Percentiles rank a stretch among this genome's conserved stretches.
Evolutionary conservation across 805 yeast species (phyloP).

Genomic region (Wickerhamiella galacta): DNA sequence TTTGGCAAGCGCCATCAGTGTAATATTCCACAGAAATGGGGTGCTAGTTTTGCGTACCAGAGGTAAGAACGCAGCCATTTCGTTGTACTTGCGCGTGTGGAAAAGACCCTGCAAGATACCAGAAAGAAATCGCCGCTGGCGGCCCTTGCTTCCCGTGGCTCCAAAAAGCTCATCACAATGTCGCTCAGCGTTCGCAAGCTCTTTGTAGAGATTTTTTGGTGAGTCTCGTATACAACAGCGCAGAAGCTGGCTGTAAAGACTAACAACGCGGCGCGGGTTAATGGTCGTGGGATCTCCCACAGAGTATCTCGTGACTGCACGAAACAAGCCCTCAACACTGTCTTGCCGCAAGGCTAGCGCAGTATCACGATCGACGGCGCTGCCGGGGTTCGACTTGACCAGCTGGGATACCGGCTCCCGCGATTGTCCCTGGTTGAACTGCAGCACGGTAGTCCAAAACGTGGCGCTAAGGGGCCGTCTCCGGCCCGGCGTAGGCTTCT

Average conservation of each 20-base stretch:
- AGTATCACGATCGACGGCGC: too few relatives aligned
- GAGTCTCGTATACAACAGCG: conserved; percentile 4
- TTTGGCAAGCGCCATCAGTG: not conserved
- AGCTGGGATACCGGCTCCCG: too few relatives aligned
- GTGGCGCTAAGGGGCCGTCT: too few relatives aligned
- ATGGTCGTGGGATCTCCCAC: not conserved
- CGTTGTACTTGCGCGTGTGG: not conserved
- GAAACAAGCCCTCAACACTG: not conserved
- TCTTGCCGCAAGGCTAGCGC: not conserved
- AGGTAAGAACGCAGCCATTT: not conserved
- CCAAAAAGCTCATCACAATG: not conserved
- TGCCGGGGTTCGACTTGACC: too few relatives aligned
- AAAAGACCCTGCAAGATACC: conserved; percentile 3
- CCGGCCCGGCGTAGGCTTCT: too few relatives aligned
- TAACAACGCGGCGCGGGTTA: not conserved
- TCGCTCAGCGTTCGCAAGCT: not conserved
- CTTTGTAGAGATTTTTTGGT: conserved; percentile 1
- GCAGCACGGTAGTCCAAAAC: too few relatives aligned
- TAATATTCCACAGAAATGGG: conserved; percentile 1
- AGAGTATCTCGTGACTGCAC: not conserved
- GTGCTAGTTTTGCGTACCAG: conserved; percentile 1
- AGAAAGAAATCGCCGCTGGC: not conserved
- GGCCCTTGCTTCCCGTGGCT: not conserved
- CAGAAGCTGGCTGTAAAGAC: conserved; percentile 1
- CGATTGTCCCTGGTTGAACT: too few relatives aligned